Evolutionary conservation across 2,329 filamentous ascomycete species (phyloP), one percentile per base, ranked within the genome.

Genomic region (Colletotrichum sp.): DNA sequence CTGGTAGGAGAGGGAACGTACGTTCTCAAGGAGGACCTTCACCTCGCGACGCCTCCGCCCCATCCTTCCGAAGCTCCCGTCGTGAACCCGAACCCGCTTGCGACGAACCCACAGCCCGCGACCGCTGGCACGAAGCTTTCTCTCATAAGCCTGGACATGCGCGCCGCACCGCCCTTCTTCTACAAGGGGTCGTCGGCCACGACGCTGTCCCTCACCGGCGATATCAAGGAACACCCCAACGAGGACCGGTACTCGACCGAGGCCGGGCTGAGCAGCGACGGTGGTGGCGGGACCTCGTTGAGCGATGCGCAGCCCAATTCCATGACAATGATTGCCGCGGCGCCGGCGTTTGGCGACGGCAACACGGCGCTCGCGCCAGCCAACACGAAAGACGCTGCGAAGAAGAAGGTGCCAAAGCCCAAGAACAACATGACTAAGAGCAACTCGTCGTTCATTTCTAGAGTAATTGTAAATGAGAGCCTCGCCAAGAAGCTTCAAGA

Each of bases 351-450:
- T 84, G 96, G 96, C 9, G 95, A 97, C 80, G 94, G 95, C 69
- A 99, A 98, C 82, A 90, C 93, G 8, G 90, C 95, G 30, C 88
- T 99, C 34, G 88, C 90, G 13, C 86, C 92, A 5, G 88, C 89
- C 21, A 89, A 90, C 68, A 88, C 90, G 34, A 95, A 95, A 81
- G 95, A 96, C 81, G 90, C 91, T 55, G 92, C 91, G 78, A 98
- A 98, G 88, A 91, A 92, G 83, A 92, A 93, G 82, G 70, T 74
- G 34, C 70, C 74, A 12, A 99, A 99, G 84, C 97, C 97, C 4
- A 99, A 99, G 89, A 99, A 96, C 86, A 99, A 98, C 84, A 97
- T 99, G 84, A 93, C 96, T 68, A 99, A 99, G 89, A 99, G 96
- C 87, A 99, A 98, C 85, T 99, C 97, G 12, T 98, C 96, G 1